Evolutionary conservation across 306 rosid genomes (phyloP).

Genomic region (Gillenia trifoliata): DNA sequence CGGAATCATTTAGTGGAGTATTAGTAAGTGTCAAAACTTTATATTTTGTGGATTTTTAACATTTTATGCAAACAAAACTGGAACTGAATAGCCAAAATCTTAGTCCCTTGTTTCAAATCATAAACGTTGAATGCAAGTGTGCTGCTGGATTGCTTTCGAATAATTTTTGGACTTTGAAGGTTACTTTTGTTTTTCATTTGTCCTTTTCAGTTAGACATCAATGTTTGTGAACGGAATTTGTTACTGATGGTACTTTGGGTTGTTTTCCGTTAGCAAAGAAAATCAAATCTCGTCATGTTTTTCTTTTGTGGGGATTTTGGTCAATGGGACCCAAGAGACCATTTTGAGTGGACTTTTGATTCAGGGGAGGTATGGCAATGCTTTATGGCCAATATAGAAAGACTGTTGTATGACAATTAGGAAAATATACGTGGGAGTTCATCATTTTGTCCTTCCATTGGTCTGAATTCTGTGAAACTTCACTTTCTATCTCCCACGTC

Average conservation of each 20-base stretch:
- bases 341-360: background rate
- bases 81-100: background rate
- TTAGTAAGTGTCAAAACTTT: too few relatives aligned
- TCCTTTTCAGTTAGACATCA: too few relatives aligned
- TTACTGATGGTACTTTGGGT: too few relatives aligned
- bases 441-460: background rate
- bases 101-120: background rate
- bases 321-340: background rate
- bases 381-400: background rate
- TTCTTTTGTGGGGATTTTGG: background rate
- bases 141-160: background rate
- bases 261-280: too few relatives aligned
- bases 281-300: background rate
- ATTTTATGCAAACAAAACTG: background rate
- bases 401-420: background rate
- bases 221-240: too few relatives aligned
- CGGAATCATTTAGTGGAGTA: too few relatives aligned
- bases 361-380: background rate
- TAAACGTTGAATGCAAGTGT: background rate
- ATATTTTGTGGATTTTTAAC: too few relatives aligned
- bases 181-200: too few relatives aligned
- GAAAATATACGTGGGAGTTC: background rate
- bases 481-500: background rate
- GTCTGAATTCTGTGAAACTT: background rate
- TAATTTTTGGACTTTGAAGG: too few relatives aligned